Percentiles rank a stretch among this genome's conserved stretches.
Conservation (phyloP, 2,329 filamentous ascomycete genomes). For the Apiospora kogelbergensis region DNA sequence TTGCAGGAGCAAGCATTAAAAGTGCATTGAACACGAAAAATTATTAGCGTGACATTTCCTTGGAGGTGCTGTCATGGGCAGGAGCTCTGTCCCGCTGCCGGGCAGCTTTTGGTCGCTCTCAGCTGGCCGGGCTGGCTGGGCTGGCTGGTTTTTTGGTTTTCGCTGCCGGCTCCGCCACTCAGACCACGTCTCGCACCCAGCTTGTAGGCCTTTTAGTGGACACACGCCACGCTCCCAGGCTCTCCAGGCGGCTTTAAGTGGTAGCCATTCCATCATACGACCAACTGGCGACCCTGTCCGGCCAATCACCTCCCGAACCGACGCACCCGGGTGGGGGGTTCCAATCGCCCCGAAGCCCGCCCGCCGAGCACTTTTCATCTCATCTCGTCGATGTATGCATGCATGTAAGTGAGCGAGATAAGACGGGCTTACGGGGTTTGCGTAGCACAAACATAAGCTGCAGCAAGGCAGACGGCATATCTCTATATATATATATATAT, state of each 20-base stretch:
- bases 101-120: not conserved
- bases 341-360: not conserved
- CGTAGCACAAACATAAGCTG: too few species aligned
- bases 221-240: not conserved
- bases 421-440: too few species aligned
- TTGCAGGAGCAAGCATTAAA: slow-evolving; percentile 7
- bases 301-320: not conserved
- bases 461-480: too few species aligned
- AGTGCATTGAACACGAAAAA: slow-evolving; percentile 10
- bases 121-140: not conserved
- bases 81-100: not conserved
- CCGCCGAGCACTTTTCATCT: too few species aligned
- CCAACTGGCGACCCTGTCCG: not conserved
- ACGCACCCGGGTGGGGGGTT: not conserved
- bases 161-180: not conserved
- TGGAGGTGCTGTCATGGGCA: not conserved
- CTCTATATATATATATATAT: too few species aligned
- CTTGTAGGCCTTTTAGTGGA: not conserved
- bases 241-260: too few species aligned
- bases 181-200: not conserved
- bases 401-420: too few species aligned
- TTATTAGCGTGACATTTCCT: slow-evolving; percentile 10
- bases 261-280: slow-evolving; percentile 1
- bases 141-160: not conserved
- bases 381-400: too few species aligned